Percentiles rank a stretch among this genome's conserved stretches.
These are phyloP conservation scores for Ceratobasidium sp. DNA, from an alignment of 1,284 basidiomycete genomes.

Conservation along the genomic window DNA sequence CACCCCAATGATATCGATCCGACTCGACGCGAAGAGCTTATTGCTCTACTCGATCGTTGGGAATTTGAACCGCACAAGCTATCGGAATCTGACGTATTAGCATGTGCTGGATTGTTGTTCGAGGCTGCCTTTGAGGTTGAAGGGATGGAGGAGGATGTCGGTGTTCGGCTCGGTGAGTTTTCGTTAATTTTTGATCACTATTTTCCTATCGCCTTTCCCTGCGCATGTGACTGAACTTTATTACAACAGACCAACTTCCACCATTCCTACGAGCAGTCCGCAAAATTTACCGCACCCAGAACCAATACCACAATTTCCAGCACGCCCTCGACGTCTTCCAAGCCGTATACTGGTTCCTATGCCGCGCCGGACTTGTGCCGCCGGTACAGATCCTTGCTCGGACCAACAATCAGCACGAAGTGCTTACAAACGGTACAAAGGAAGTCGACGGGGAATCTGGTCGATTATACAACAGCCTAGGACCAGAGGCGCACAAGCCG, in stretches of 20 bases:
- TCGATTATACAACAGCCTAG: slow-evolving; percentile 44
- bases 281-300: slow-evolving; percentile 85
- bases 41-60: slow-evolving; percentile 78
- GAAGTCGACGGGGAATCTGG: neutral
- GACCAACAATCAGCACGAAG: slow-evolving; percentile 44
- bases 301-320: slow-evolving; percentile 95
- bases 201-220: slow-evolving; percentile 41
- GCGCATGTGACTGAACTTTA: slow-evolving; percentile 6
- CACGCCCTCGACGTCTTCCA: slow-evolving; percentile 95
- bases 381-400: slow-evolving; percentile 67
- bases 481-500: slow-evolving; percentile 34
- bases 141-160: slow-evolving; percentile 73
- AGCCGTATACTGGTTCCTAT: slow-evolving; percentile 86
- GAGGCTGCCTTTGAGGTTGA: slow-evolving; percentile 63
- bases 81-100: slow-evolving; percentile 79
- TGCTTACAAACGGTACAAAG: neutral
- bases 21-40: slow-evolving; percentile 58
- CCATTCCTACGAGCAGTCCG: slow-evolving; percentile 83
- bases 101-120: slow-evolving; percentile 81
- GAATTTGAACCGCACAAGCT: slow-evolving; percentile 87
- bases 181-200: slow-evolving; percentile 15
- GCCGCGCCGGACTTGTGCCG: slow-evolving; percentile 80
- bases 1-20: slow-evolving; percentile 48
- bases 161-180: slow-evolving; percentile 70
- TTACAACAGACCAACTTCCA: slow-evolving; percentile 65